Evolutionary conservation across 495 filamentous ascomycete species (phyloP).

Genomic region (Parathielavia hyrcaniae): DNA sequence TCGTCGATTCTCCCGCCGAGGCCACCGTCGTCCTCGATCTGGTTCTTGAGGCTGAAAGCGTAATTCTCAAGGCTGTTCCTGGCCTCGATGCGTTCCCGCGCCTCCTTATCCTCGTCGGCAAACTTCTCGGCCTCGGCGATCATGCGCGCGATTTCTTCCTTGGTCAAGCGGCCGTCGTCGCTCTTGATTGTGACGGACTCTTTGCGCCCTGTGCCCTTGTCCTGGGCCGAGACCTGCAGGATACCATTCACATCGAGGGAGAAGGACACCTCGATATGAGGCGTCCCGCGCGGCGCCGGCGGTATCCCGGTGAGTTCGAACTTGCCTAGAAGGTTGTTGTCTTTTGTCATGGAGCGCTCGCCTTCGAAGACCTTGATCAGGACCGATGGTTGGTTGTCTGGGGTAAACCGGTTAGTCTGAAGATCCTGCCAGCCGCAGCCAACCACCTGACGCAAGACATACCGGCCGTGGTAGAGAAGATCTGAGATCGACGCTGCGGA

Average conservation of each 20-base stretch:
- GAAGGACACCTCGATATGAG: conserved; percentile 92
- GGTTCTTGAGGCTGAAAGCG: conserved; percentile 94
- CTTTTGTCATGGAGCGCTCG: conserved; percentile 83
- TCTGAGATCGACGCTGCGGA: conserved; percentile 66
- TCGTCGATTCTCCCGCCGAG: conserved; percentile 90
- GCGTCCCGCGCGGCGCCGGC: conserved; percentile 81
- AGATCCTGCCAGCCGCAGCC: background rate
- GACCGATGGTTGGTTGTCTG: conserved; percentile 86
- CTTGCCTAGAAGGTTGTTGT: conserved; percentile 89
- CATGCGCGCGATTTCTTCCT: conserved; percentile 93
- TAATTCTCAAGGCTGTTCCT: conserved; percentile 98
- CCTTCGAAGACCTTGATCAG: conserved; percentile 92
- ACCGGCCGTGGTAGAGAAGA: conserved; percentile 80
- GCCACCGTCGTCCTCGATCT: conserved; percentile 83
- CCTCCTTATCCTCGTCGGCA: conserved; percentile 90
- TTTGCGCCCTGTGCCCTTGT: conserved; percentile 88
- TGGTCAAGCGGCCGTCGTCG: conserved; percentile 79
- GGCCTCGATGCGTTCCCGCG: conserved; percentile 76
- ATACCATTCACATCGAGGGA: conserved; percentile 93
- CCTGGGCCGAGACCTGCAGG: conserved; percentile 79
- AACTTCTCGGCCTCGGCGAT: conserved; percentile 88
- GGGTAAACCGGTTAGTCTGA: background rate
- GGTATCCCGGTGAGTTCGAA: conserved; percentile 92
- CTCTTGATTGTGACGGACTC: conserved; percentile 89
- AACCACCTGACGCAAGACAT: background rate